Evolutionary conservation across 495 filamentous ascomycete genomes (phyloP), one percentile per base, ranked within the genome.

Genomic region (Aspergillus nidulans): DNA sequence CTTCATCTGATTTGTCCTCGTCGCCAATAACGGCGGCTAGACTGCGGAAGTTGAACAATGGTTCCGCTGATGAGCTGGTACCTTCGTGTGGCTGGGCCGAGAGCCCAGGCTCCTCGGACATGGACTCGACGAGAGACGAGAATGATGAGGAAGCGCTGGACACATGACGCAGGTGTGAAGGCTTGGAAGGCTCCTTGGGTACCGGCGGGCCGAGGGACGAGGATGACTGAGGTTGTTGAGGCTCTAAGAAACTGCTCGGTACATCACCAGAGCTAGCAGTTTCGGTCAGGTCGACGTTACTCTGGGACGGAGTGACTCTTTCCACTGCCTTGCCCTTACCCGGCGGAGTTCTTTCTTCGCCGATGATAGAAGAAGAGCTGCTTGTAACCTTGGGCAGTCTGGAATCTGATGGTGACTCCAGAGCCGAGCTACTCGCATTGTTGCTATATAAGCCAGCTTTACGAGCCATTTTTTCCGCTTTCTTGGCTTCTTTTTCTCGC

Each of bases 11-110:
- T 49, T 76, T 77, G n/a, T 85, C 82, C 49, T 87, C 85, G 28
- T 83, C 74, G 3, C 85, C 89, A 50, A 96, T 91, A 63, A 96
- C 87, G 55, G 87, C 89, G 3, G 89, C 89, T 23, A 97, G 74
- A 59, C 90, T 96, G 50, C 88, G 77, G 62, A 97, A 96, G 68
- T 95, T 96, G 73, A 95, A 92, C 83, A 95, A 83, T 2, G 89
- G 83, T 61, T 96, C 92, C 0, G 75, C 68, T 43, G 81, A 79
- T 1, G 79, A 71, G 56, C 76, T 81, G 21, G 75, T 80, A 7
- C 78, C 80, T 49, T 75, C 71, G 20, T 66, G 63, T n/a, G 70
- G n/a, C 18, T 49, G 47, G 21, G 47, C 25, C 20, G 32, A 39
- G 3, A 45, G 45, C 56, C 58, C 46, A 60, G 55, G 69, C 39